A percentile compares a stretch with the other conserved stretches of the same genome.
These are phyloP conservation scores for Elymus sibiricus DNA, from an alignment of 176 grass and related monocot genomes.

Conservation along the genomic window DNA sequence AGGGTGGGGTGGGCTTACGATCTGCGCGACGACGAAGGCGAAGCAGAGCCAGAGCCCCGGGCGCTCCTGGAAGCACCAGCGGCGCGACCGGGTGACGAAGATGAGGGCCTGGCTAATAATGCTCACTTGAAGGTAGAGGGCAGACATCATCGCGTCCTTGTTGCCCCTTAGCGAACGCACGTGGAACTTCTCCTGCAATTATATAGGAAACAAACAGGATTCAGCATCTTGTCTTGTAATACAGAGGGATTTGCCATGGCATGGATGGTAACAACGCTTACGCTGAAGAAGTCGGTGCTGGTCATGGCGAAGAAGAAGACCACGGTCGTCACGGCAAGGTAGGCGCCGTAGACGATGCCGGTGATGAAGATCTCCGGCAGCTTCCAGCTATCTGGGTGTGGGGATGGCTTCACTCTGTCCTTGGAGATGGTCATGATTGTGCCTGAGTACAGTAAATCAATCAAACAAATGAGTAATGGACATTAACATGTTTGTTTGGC, in stretches of 20 bases:
- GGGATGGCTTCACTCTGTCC: constrained; percentile 90
- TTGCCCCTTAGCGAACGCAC: constrained; percentile 45
- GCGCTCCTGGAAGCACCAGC: constrained; percentile 56
- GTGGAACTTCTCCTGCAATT: constrained; percentile 58
- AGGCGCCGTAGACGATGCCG: constrained; percentile 78
- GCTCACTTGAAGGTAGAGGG: constrained; percentile 97
- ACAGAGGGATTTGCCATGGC: neutral
- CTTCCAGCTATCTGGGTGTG: constrained; percentile 96
- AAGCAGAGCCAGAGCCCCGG: constrained; percentile 57
- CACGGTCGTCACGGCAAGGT: constrained; percentile 89
- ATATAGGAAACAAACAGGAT: neutral
- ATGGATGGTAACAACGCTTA: constrained; percentile 2
- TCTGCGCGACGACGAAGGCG: constrained; percentile 83
- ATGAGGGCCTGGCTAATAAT: constrained; percentile 99
- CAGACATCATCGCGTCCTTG: constrained; percentile 73
- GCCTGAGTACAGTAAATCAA: constrained; percentile 27
- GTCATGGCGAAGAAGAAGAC: constrained; percentile 93
- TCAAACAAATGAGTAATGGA: neutral
- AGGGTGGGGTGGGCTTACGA: constrained; percentile 39
- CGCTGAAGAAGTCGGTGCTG: constrained; percentile 83
- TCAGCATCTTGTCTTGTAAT: neutral
- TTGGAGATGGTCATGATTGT: constrained; percentile 99
- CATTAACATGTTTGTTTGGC: neutral
- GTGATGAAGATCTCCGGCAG: constrained; percentile 90
- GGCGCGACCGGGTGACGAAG: constrained; percentile 84